A percentile compares a stretch with the other conserved stretches of the same genome.
Conservation (phyloP, 139 green algal species). For the Volvox africanus region DNA sequence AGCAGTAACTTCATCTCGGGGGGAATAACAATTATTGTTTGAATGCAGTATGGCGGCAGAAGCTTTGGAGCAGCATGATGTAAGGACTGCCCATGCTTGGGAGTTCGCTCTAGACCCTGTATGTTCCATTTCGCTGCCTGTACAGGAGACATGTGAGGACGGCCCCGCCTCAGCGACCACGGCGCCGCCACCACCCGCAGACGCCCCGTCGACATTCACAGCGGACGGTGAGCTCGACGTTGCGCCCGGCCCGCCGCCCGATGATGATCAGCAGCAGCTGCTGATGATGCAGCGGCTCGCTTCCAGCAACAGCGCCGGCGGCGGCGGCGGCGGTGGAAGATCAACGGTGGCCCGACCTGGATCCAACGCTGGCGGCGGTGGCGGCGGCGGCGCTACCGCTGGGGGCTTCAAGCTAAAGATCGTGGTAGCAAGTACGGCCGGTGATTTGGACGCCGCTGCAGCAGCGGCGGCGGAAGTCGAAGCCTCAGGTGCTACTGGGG, state of each 20-base stretch:
- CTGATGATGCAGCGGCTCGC: background rate
- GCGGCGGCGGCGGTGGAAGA: background rate
- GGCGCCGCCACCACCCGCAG: background rate
- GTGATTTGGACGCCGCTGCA: constrained; percentile 27
- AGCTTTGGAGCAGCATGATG: too few relatives aligned
- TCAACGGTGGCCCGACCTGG: background rate
- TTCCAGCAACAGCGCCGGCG: background rate
- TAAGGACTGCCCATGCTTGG: too few relatives aligned
- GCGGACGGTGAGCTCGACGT: background rate
- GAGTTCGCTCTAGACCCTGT: too few relatives aligned
- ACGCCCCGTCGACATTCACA: background rate
- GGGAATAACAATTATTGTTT: too few relatives aligned
- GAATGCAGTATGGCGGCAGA: too few relatives aligned
- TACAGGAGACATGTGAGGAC: background rate
- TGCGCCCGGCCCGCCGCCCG: background rate
- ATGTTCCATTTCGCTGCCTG: too few relatives aligned
- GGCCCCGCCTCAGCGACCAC: background rate
- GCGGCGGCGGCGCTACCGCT: background rate
- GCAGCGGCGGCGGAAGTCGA: background rate
- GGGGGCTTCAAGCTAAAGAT: constrained; percentile 57
- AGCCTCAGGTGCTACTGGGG: background rate
- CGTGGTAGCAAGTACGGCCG: constrained; percentile 53
- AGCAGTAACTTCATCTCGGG: too few relatives aligned
- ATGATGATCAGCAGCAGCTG: background rate
- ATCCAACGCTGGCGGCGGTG: background rate